phyloP scores from a whole-genome alignment of 78 protist genomes.

The Acrasis kona region DNA sequence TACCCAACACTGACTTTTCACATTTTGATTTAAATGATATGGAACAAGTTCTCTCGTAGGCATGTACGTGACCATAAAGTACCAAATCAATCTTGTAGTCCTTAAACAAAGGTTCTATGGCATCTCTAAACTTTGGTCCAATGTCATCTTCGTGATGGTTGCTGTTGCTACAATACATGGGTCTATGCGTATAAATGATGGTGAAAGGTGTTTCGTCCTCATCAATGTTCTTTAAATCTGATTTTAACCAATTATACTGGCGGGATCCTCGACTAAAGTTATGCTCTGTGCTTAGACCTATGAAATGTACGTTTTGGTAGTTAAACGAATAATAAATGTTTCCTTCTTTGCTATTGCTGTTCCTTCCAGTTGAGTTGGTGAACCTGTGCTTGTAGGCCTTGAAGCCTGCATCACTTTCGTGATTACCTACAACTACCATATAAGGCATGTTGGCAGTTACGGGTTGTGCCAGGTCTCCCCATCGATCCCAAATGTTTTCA shows the following conservation, averaged over 20 bases:
- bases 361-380: neutral
- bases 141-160: neutral
- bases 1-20: too few species aligned
- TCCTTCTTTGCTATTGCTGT: neutral
- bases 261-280: neutral
- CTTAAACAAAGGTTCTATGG: constrained; percentile 14
- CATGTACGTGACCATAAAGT: constrained; percentile 20
- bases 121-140: neutral
- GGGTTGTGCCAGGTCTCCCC: neutral
- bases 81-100: constrained; percentile 4
- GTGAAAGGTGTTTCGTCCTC: constrained; percentile 10
- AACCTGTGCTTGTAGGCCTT: neutral
- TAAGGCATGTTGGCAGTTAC: neutral
- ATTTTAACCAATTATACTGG: constrained; percentile 17
- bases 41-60: constrained; percentile 6
- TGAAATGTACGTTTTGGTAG: neutral
- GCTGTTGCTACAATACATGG: constrained; percentile 18
- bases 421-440: constrained; percentile 1
- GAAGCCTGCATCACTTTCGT: neutral
- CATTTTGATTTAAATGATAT: neutral
- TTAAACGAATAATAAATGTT: neutral
- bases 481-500: neutral
- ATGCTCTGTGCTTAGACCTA: neutral
- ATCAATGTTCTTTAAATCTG: neutral
- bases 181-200: constrained; percentile 7